A percentile compares a stretch with the other conserved stretches of the same genome.
These are phyloP conservation scores for Tylopilus subfusipes DNA, from an alignment of 768 basidiomycete genomes.

Conservation along the genomic window DNA sequence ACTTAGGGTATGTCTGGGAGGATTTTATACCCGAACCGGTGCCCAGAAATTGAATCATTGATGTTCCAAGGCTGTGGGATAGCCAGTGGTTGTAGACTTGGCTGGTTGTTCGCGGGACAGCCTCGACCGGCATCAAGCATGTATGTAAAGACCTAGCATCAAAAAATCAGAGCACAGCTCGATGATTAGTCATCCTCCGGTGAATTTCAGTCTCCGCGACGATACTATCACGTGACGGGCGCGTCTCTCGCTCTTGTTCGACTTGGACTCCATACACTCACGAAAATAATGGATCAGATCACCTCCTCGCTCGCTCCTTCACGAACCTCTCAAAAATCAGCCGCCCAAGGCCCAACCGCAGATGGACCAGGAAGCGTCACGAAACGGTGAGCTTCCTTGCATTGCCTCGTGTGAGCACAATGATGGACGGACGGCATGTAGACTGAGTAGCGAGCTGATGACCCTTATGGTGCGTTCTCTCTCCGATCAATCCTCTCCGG, in stretches of 20 bases:
- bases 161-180: no score
- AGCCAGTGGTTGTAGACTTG: no score
- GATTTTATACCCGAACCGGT: neutral
- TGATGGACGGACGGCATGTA: constrained; percentile 25
- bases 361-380: constrained; percentile 75
- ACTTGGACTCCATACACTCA: no score
- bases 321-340: constrained; percentile 55
- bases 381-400: constrained; percentile 57
- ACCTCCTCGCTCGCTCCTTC: constrained; percentile 58
- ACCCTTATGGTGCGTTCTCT: constrained; percentile 69
- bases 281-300: constrained; percentile 66
- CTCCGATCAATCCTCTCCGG: neutral
- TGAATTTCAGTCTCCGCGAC: neutral
- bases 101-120: neutral
- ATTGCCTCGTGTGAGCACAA: neutral
- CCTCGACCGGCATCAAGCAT: neutral
- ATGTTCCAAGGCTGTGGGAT: no score
- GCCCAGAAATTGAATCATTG: no score
- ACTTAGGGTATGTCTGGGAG: no score
- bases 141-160: no score
- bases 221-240: constrained; percentile 26
- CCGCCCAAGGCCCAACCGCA: constrained; percentile 46
- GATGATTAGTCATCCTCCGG: neutral
- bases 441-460: constrained; percentile 84
- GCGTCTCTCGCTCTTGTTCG: constrained; percentile 28